Base-by-base conservation (phyloP, 176 grass and related monocot species). In the Oryza punctata region DNA sequence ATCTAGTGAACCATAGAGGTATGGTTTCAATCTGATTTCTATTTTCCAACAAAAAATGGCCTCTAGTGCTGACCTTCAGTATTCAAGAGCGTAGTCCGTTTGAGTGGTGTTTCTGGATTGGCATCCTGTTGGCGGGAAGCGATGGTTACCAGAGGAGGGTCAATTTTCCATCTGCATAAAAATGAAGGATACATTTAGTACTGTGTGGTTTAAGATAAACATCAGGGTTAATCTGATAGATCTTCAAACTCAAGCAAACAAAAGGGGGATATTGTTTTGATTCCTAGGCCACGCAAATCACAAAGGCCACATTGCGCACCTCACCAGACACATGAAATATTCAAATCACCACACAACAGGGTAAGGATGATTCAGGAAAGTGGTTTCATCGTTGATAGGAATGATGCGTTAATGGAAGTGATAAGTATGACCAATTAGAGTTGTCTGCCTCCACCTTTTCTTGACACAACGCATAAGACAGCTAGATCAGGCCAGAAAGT, bases 81-180 rank as follows among this genome's bases (percentile, higher is more conserved):
- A 65, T 61, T 83, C 63, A 65, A 67, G 69, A 64, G 29, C 28
- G 35, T 75, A 37, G 61, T 41, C 70, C 41, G 29, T 85, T 79
- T 52, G 18, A 61, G 70, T 63, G 72, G 27, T 10, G 60, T 57
- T 41, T 90, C 85, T 65, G 49, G 47, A 76, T 75, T 57, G 44
- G 46, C 84, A 79, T 25, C 45, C 67, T 35, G 72, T 43, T 84
- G 81, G 25, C 25, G 66, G 10, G 89, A 69, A 75, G 70, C 86
- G n/a, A 70, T 77, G 49, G 65, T 82, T 25, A 91, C 81, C 23
- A 52, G 63, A 29, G 86, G 86, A 75, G 86, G 89, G 28, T 84
- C 81, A 45, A 94, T 72, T 86, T 87, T 84, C 92, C 92, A 94
- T 43, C 92, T 94, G 89, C 77, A 76, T 5, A 41, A 32, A 67